Percentiles rank a stretch among this genome's conserved stretches.
phyloP scores from a whole-genome alignment of 768 basidiomycete genomes.

The Mycena olivaceomarginata region DNA sequence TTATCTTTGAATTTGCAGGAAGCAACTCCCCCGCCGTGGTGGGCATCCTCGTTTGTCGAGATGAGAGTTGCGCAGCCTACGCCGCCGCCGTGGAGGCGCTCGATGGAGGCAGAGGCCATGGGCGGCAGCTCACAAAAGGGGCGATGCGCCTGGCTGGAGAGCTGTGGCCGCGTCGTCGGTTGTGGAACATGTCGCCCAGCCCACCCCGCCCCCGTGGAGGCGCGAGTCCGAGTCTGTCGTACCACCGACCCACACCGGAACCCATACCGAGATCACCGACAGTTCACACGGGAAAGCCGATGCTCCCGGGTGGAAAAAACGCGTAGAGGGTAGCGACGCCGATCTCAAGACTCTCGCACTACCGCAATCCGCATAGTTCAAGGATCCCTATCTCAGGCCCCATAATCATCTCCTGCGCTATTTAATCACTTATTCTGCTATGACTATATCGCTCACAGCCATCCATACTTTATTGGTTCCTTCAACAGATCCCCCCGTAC shows the following conservation, averaged over 20 bases:
- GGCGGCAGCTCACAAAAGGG: neutral
- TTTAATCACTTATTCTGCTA: neutral
- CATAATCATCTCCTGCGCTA: neutral
- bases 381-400: neutral
- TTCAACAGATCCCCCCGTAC: no score
- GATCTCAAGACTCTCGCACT: neutral
- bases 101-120: no score
- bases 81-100: conserved; percentile 4
- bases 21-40: conserved; percentile 17
- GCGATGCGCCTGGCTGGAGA: conserved; percentile 8
- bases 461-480: no score
- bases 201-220: conserved; percentile 22
- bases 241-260: neutral
- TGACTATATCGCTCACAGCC: no score
- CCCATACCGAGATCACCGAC: neutral
- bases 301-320: conserved; percentile 27
- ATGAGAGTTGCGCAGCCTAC: neutral
- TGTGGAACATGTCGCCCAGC: conserved; percentile 1
- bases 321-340: neutral
- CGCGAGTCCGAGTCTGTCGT: neutral
- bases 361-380: conserved; percentile 4
- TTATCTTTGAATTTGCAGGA: conserved; percentile 17
- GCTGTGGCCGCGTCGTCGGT: neutral
- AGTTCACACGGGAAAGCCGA: neutral
- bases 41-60: neutral